Conservation (phyloP, 2,329 filamentous ascomycete species). For the Paraconiothyrium sp. region DNA sequence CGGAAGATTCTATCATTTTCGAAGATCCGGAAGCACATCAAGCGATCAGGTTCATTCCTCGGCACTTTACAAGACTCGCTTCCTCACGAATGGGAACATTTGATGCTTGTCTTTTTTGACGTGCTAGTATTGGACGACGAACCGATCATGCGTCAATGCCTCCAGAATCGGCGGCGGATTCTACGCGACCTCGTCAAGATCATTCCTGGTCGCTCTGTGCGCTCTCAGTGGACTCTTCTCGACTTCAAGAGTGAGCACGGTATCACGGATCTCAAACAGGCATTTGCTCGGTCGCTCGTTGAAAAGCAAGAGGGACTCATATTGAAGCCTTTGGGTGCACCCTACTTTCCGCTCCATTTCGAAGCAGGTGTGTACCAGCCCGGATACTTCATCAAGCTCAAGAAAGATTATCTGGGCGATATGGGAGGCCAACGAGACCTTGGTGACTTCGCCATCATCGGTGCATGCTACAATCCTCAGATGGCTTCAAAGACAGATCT, state of each 20-base stretch:
- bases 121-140: constrained; percentile 66
- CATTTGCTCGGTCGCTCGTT: constrained; percentile 73
- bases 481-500: constrained; percentile 67
- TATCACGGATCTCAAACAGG: constrained; percentile 44
- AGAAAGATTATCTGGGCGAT: constrained; percentile 84
- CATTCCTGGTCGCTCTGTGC: constrained; percentile 70
- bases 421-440: constrained; percentile 73
- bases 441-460: constrained; percentile 83
- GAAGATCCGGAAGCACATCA: constrained; percentile 82
- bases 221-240: constrained; percentile 73
- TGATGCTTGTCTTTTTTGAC: constrained; percentile 71
- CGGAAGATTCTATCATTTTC: constrained; percentile 77
- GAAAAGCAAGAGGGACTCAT: constrained; percentile 80
- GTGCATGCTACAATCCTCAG: constrained; percentile 74
- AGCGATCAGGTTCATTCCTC: constrained; percentile 74
- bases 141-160: constrained; percentile 60
- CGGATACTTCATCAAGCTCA: constrained; percentile 78
- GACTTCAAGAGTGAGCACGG: constrained; percentile 64
- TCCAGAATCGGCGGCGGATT: constrained; percentile 68
- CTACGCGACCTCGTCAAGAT: constrained; percentile 65
- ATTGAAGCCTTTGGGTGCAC: constrained; percentile 76
- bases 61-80: constrained; percentile 75
- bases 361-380: constrained; percentile 35
- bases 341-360: constrained; percentile 69
- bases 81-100: constrained; percentile 62